Base-by-base conservation (phyloP, 2,329 filamentous ascomycete genomes). In the Aspergillus sp. region DNA sequence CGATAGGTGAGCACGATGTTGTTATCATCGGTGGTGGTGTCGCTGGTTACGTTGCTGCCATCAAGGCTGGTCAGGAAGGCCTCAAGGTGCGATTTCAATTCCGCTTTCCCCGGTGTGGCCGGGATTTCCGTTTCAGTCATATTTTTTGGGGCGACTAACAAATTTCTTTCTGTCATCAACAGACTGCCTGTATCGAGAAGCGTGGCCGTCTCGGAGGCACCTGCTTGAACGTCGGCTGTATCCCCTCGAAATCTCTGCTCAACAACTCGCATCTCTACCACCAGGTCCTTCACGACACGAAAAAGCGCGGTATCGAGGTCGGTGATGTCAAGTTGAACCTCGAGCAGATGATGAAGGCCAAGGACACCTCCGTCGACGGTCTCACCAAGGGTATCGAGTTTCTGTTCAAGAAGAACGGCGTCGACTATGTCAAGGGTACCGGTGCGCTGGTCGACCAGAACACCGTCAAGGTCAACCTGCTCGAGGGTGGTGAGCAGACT, bases 241-340 rank as follows among this genome's bases (percentile, higher is more conserved):
- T 99, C 76, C 95, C 95, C 68, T 99, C 95, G 67, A 99, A 99
- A 82, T 97, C 95, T 64, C 91, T 99, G 69, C 91, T 99, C 78
- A 99, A 98, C 88, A 98, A 98, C 85, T 97, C 95, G 71, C 92
- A 97, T 79, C 86, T 98, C 62, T 98, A 98, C 85, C 94, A 98
- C 84, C 90, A 93, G 81, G 90, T 97, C 74, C 87, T 96, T 63
- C 94, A 99, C 83, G 95, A 99, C 83, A 94, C 92, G 67, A 96
- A 97, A 83, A 87, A 90, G 80, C 92, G 95, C 77, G 95, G 95
- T 76, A 99, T 99, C 77, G 94, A 98, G 75, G 95, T 99, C 70
- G 89, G 90, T 75, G 92, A 96, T 81, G 94, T 99, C 74, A 96
- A 96, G 80, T 89, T 99, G 75, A 97, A 99, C 84, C 85, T 99